Evolutionary conservation across 2,329 filamentous ascomycete species (phyloP).

Genomic region (Aspergillus unguis): DNA sequence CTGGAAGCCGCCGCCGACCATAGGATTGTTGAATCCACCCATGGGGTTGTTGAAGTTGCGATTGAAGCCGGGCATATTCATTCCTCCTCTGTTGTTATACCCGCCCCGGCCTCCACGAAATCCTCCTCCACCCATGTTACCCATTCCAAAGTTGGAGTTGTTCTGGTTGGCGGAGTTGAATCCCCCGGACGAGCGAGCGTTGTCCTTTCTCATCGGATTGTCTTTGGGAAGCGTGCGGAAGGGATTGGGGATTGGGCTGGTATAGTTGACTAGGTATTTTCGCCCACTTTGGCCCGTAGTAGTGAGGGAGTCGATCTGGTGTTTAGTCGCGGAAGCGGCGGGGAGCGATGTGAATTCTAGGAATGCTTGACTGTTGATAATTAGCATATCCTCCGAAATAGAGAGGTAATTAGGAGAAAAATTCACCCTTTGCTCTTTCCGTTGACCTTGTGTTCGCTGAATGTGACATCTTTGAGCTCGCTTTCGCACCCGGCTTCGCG

Average conservation of each 20-base stretch:
- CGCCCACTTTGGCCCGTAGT: constrained; percentile 59
- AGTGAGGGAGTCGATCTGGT: constrained; percentile 67
- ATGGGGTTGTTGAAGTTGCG: constrained; percentile 48
- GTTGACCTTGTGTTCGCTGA: constrained; percentile 98
- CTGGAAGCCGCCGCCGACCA: constrained; percentile 43
- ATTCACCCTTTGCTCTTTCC: constrained; percentile 95
- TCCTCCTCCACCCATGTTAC: constrained; percentile 50
- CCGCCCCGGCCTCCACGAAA: constrained; percentile 53
- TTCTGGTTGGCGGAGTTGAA: constrained; percentile 43
- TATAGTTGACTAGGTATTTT: constrained; percentile 68
- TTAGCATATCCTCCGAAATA: background rate
- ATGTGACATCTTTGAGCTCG: constrained; percentile 87
- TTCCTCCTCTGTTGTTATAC: constrained; percentile 27
- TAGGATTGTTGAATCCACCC: constrained; percentile 46
- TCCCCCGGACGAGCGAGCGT: constrained; percentile 50
- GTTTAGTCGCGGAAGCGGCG: constrained; percentile 81
- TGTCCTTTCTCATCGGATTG: constrained; percentile 68
- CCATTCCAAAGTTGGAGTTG: constrained; percentile 40
- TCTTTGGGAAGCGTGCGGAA: constrained; percentile 92
- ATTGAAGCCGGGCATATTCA: constrained; percentile 51
- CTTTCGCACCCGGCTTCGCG: constrained; percentile 75
- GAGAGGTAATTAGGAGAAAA: background rate
- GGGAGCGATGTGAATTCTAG: constrained; percentile 80
- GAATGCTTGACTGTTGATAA: constrained; percentile 63
- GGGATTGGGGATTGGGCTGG: constrained; percentile 73